phyloP scores from a whole-genome alignment of 768 basidiomycete species.

The Epithele typhae region DNA sequence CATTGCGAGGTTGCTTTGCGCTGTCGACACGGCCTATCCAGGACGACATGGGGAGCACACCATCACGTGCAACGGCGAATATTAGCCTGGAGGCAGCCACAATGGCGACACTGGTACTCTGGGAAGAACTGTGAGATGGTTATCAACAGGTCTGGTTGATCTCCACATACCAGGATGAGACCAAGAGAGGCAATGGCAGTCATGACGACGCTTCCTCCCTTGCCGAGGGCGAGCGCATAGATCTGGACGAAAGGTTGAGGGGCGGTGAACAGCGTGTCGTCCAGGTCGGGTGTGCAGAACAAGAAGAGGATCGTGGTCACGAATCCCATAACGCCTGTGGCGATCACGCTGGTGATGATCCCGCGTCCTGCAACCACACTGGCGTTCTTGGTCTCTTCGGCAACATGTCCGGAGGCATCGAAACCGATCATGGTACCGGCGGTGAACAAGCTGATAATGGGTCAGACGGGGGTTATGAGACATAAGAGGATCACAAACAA shows the following conservation, averaged over 20 bases:
- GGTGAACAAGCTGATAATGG: conserved; percentile 62
- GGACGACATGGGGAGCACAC: conserved; percentile 74
- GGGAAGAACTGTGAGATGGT: not conserved
- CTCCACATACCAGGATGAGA: conserved; percentile 65
- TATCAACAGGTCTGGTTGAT: not conserved
- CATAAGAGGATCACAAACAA: conserved; percentile 46
- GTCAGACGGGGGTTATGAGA: not conserved
- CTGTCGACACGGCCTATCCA: conserved; percentile 80
- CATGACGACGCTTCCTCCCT: conserved; percentile 80
- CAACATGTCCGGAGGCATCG: conserved; percentile 42
- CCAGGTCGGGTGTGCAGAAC: conserved; percentile 79
- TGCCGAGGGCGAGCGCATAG: conserved; percentile 80
- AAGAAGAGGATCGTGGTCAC: conserved; percentile 75
- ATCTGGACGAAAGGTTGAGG: conserved; percentile 92
- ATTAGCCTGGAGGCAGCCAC: conserved; percentile 87
- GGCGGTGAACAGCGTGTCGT: conserved; percentile 72
- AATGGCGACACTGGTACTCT: conserved; percentile 86
- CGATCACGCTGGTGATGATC: conserved; percentile 71
- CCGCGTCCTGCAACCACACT: conserved; percentile 77
- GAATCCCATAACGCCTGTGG: conserved; percentile 79
- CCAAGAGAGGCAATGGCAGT: conserved; percentile 79
- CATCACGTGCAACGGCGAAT: conserved; percentile 93
- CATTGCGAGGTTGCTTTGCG: conserved; percentile 74
- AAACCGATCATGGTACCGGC: conserved; percentile 88
- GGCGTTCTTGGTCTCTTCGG: conserved; percentile 30